Percentiles rank a stretch among this genome's conserved stretches.
Conservation (phyloP, 441 rosid species). For the Melastoma candidum region DNA sequence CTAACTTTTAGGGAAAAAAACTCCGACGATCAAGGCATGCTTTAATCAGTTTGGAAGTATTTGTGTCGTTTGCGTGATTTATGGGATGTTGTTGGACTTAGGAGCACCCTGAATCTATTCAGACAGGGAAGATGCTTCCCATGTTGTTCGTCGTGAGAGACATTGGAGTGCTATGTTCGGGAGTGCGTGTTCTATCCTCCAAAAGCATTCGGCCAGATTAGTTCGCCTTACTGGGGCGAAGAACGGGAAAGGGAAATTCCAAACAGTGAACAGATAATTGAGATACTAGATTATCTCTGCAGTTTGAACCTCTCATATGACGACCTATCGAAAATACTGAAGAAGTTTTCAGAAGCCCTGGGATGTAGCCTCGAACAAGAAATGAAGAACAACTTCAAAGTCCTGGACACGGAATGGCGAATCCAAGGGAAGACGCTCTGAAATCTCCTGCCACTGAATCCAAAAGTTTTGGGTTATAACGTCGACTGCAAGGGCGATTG, state of each 20-base stretch:
- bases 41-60: no score
- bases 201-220: conserved; percentile 70
- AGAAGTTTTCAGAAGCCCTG: conserved; percentile 79
- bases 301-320: conserved; percentile 49
- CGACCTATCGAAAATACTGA: conserved; percentile 57
- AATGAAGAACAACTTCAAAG: conserved; percentile 47
- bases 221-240: conserved; percentile 85
- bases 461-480: conserved; percentile 74
- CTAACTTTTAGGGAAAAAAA: no score
- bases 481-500: conserved; percentile 87
- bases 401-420: conserved; percentile 67
- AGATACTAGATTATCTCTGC: conserved; percentile 48
- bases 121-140: no score
- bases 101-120: no score
- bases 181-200: background rate
- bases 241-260: conserved; percentile 62
- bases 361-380: conserved; percentile 69
- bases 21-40: no score
- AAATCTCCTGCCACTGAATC: conserved; percentile 62
- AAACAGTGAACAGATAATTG: conserved; percentile 30
- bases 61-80: no score
- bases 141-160: no score
- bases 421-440: conserved; percentile 55
- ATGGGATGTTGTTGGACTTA: no score
- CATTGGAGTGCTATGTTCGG: no score